phyloP scores from a whole-genome alignment of 352 stramenopile species.

The Globisporangium yorkense region DNA sequence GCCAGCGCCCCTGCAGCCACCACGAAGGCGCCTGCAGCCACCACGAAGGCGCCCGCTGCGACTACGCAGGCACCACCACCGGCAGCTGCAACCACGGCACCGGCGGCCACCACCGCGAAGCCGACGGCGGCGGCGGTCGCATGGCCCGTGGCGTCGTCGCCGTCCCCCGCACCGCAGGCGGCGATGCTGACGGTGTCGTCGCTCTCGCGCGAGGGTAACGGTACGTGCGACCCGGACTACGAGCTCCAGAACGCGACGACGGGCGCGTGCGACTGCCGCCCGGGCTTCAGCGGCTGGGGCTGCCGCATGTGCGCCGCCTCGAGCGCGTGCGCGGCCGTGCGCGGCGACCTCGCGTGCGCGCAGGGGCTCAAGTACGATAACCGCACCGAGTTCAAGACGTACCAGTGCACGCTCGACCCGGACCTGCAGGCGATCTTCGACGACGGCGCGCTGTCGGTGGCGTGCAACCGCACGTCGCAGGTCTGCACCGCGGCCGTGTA shows the following conservation, averaged over 20 bases:
- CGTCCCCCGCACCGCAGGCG: background rate
- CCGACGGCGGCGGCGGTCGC: background rate
- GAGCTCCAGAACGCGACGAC: constrained; percentile 47
- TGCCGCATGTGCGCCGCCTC: constrained; percentile 52
- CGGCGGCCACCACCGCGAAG: background rate
- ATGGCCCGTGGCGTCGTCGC: background rate
- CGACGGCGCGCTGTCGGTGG: constrained; percentile 57
- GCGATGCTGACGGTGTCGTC: constrained; percentile 6
- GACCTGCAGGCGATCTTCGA: constrained; percentile 57
- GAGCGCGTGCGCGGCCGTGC: constrained; percentile 34
- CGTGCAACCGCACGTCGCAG: constrained; percentile 41
- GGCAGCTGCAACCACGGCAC: background rate
- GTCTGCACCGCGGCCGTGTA: constrained; percentile 67
- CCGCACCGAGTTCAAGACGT: constrained; percentile 50
- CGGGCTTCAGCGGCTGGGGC: constrained; percentile 52
- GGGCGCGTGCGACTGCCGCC: constrained; percentile 43
- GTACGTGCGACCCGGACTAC: constrained; percentile 54
- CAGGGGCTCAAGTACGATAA: constrained; percentile 46
- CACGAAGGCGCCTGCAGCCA: background rate
- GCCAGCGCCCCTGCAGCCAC: constrained; percentile 9
- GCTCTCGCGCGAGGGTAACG: constrained; percentile 3
- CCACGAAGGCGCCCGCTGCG: constrained; percentile 9
- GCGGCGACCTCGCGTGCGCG: constrained; percentile 32
- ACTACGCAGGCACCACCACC: constrained; percentile 54
- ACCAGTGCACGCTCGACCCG: constrained; percentile 46